These are phyloP conservation scores for Boletus tylopilopsis DNA, from an alignment of 768 basidiomycete genomes.

Conservation along the genomic window DNA sequence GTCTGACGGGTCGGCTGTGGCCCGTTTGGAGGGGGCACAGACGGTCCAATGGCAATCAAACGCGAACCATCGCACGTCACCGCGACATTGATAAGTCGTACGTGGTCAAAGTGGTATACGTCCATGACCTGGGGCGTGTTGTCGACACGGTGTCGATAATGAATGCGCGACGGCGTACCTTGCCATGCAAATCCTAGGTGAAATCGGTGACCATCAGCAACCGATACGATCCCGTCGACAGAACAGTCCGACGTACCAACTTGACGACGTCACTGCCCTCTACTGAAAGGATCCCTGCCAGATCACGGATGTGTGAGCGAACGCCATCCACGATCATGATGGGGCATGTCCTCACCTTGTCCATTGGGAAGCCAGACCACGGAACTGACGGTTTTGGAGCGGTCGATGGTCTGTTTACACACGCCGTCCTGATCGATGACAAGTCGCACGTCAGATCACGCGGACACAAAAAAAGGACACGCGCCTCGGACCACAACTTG, in stretches of 20 bases:
- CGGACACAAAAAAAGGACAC: neutral
- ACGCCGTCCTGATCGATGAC: slow-evolving; percentile 41
- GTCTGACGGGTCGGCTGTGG: slow-evolving; percentile 45
- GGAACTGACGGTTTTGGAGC: slow-evolving; percentile 41
- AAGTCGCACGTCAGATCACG: neutral
- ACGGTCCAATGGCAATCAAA: slow-evolving; percentile 45
- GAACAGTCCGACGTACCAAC: slow-evolving; percentile 33
- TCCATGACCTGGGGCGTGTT: slow-evolving; percentile 44
- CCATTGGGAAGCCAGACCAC: slow-evolving; percentile 49
- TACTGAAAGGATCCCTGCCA: slow-evolving; percentile 46
- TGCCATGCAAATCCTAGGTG: slow-evolving; percentile 44
- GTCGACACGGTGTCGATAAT: too few species aligned
- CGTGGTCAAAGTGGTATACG: slow-evolving; percentile 38
- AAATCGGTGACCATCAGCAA: neutral
- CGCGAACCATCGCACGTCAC: slow-evolving; percentile 44
- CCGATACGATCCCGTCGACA: neutral
- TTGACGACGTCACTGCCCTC: slow-evolving; percentile 45
- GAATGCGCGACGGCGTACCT: too few species aligned
- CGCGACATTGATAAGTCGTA: slow-evolving; percentile 47
- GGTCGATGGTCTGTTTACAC: slow-evolving; percentile 45
- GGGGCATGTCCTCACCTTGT: slow-evolving; percentile 36
- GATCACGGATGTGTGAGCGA: neutral
- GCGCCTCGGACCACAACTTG: slow-evolving; percentile 52
- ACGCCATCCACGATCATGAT: neutral
- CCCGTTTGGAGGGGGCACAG: slow-evolving; percentile 37